These are phyloP conservation scores for Blastobotrys elegans DNA, from an alignment of 1,139 yeast genomes.

Conservation along the genomic window DNA sequence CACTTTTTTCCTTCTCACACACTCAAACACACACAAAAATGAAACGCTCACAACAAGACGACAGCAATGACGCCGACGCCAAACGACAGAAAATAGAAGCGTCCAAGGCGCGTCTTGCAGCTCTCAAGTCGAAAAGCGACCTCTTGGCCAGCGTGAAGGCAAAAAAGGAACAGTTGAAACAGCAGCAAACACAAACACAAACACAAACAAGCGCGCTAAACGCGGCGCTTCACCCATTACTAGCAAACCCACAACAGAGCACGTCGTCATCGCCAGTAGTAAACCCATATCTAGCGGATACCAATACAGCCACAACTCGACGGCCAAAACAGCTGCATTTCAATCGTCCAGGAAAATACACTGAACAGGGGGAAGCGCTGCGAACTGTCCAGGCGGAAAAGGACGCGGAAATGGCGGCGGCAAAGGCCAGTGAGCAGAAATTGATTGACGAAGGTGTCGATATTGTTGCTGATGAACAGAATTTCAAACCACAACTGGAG, in stretches of 20 bases:
- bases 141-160: conserved; percentile 3
- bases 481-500: conserved; percentile 45
- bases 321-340: conserved; percentile 41
- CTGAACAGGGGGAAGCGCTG: conserved; percentile 49
- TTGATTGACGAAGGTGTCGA: conserved; percentile 39
- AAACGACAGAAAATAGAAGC: background rate
- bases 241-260: conserved; percentile 27
- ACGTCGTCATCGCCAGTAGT: too few relatives aligned
- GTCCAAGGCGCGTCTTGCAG: conserved; percentile 7
- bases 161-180: background rate
- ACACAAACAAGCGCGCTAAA: conserved; percentile 29
- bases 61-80: background rate
- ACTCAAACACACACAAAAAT: too few relatives aligned
- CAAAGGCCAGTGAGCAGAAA: conserved; percentile 15
- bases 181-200: background rate
- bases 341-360: conserved; percentile 57
- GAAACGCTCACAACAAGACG: background rate
- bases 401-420: conserved; percentile 35
- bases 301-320: background rate
- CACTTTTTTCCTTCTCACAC: too few relatives aligned
- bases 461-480: conserved; percentile 46
- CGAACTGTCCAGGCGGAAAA: conserved; percentile 33
- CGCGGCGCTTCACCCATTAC: conserved; percentile 57
- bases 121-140: conserved; percentile 8
- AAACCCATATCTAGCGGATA: conserved; percentile 56